These are phyloP conservation scores for Boletus fagicola DNA, from an alignment of 768 basidiomycete species.

Conservation along the genomic window DNA sequence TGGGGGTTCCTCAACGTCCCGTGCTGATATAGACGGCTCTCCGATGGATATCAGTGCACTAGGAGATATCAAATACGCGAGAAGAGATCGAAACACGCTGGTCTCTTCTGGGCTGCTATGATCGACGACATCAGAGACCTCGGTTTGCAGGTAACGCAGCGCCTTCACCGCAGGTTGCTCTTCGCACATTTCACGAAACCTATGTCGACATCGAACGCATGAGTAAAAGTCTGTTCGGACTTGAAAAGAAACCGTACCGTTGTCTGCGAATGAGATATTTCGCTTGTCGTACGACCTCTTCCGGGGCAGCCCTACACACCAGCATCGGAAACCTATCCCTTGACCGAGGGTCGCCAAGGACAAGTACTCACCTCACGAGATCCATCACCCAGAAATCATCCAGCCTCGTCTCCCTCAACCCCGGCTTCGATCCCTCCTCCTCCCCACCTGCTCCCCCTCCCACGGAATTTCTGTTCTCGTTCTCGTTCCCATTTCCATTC, in stretches of 20 bases:
- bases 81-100: constrained; percentile 59
- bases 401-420: constrained; percentile 46
- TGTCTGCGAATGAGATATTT: constrained; percentile 67
- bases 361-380: constrained; percentile 51
- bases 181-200: constrained; percentile 83
- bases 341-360: background rate
- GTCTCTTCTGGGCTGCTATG: constrained; percentile 63
- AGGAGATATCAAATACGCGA: constrained; percentile 59
- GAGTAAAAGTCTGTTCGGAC: background rate
- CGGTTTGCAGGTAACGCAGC: constrained; percentile 65
- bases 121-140: constrained; percentile 70
- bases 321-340: background rate
- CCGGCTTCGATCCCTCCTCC: constrained; percentile 7
- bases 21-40: background rate
- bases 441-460: constrained; percentile 15
- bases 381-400: constrained; percentile 81
- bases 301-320: constrained; percentile 50
- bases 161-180: constrained; percentile 57
- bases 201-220: constrained; percentile 26
- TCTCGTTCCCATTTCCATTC: background rate
- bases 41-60: constrained; percentile 7
- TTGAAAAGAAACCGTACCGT: constrained; percentile 47
- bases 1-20: constrained; percentile 35
- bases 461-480: constrained; percentile 7
- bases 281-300: constrained; percentile 63